phyloP scores from a whole-genome alignment of 495 filamentous ascomycete species.

The Haplographium delicatum region DNA sequence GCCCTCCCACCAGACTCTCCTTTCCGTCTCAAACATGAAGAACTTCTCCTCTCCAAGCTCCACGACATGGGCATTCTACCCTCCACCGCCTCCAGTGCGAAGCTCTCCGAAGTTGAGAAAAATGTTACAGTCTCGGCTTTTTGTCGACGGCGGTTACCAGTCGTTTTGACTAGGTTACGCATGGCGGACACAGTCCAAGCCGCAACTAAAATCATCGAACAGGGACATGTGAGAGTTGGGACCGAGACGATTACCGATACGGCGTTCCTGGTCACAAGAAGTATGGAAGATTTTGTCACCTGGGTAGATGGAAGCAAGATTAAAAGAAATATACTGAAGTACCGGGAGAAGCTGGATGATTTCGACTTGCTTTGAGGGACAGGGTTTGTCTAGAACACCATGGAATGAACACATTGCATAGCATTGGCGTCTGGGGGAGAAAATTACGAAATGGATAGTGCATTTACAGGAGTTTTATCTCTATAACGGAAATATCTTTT shows the following conservation, averaged over 20 bases:
- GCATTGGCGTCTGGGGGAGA: slow-evolving; percentile 13
- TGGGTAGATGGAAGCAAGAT: slow-evolving; percentile 98
- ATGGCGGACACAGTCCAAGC: slow-evolving; percentile 87
- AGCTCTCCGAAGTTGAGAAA: slow-evolving; percentile 78
- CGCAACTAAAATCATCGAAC: slow-evolving; percentile 83
- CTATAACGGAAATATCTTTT: too few relatives aligned
- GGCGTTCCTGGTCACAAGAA: slow-evolving; percentile 67
- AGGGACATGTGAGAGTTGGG: slow-evolving; percentile 91
- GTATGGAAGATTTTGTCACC: slow-evolving; percentile 95
- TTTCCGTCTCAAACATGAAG: slow-evolving; percentile 72
- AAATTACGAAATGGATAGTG: too few relatives aligned
- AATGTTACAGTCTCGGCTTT: slow-evolving; percentile 82
- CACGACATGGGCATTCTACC: slow-evolving; percentile 84
- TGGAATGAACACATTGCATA: slow-evolving; percentile 8
- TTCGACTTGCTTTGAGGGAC: slow-evolving; percentile 72
- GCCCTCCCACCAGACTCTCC: slow-evolving; percentile 73
- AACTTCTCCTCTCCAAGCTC: slow-evolving; percentile 80
- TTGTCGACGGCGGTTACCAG: slow-evolving; percentile 70
- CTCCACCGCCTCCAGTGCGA: slow-evolving; percentile 53
- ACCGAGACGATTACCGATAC: slow-evolving; percentile 87
- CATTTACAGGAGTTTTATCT: too few relatives aligned
- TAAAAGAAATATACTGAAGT: slow-evolving; percentile 88
- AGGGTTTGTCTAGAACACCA: not conserved
- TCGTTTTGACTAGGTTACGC: slow-evolving; percentile 78
- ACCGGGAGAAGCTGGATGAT: slow-evolving; percentile 92